Base-by-base conservation (phyloP, 352 stramenopile genomes). In the Aphanomyces invadans region DNA sequence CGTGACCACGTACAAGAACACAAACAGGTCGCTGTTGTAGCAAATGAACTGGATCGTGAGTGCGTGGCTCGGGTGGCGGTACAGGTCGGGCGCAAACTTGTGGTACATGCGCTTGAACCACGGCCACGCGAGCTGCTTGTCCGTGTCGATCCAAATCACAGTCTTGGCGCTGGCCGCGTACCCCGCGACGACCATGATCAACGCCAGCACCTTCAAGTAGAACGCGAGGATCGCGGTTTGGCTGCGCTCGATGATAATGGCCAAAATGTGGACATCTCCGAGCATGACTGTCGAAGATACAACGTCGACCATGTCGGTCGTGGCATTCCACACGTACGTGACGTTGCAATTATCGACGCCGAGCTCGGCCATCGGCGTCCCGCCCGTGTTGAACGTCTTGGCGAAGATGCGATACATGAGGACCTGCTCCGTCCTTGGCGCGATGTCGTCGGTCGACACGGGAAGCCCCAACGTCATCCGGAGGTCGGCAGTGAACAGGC, bases 1-100 rank as follows among this genome's bases (percentile, higher is more conserved):
- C 9, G 48, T 25, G 25, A 56, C 5, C n/a, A 25, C 19, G 19
- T 33, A 56, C 19, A 56, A 19, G 4, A 29, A 15, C 21, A 56
- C 48, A 32, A 56, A 56, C n/a, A 56, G 48, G 48, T 56, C 48
- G 48, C 25, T 56, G 48, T 56, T 32, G 48, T 33, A 32, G 21
- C 21, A 56, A 56, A 56, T 29, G 12, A 3, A 29, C 9, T 28
- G 5, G 4, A 56, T 29, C 12, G 21, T 29, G 4, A 56, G 25
- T 19, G 48, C 25, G 25, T 56, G 25, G 21, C 21, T 33, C 48
- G 48, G 48, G 25, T 33, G 46, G 7, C 17, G 32, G 42, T 51
- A 65, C 4, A 38, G 42, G 17, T 51, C 42, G 2, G 57, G 32
- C 1, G 38, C 9, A 25, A 53, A 26, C 1, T n/a, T 65, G 1